Percentiles rank a stretch among this genome's conserved stretches.
These are phyloP conservation scores for Fusarium sp. DNA, from an alignment of 2,329 filamentous ascomycete genomes.

Conservation along the genomic window DNA sequence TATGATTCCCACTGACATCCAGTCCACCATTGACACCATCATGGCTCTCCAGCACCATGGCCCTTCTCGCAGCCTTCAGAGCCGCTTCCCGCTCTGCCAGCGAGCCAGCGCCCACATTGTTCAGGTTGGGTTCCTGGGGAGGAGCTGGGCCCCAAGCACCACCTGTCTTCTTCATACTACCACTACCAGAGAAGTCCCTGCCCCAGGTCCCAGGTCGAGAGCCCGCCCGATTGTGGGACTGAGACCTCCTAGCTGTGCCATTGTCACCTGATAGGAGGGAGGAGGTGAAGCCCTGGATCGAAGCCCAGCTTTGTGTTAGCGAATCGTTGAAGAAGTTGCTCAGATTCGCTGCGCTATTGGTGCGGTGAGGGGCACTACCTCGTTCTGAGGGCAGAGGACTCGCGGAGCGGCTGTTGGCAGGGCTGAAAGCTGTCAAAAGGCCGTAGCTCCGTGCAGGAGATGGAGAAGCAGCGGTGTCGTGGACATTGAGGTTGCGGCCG, in stretches of 20 bases:
- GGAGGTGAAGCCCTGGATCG: conserved; percentile 64
- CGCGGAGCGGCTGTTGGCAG: conserved; percentile 54
- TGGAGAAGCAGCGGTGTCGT: conserved; percentile 27
- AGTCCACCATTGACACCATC: conserved; percentile 68
- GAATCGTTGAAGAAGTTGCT: conserved; percentile 59
- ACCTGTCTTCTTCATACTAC: conserved; percentile 22
- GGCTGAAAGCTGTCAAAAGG: conserved; percentile 48
- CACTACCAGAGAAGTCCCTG: conserved; percentile 26
- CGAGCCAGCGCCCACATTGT: conserved; percentile 65
- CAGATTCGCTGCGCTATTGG: conserved; percentile 50
- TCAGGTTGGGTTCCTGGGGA: conserved; percentile 49
- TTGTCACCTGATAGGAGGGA: conserved; percentile 50
- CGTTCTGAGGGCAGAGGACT: conserved; percentile 61
- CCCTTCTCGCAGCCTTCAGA: conserved; percentile 65
- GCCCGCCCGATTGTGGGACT: conserved; percentile 34
- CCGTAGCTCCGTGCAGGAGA: conserved; percentile 49
- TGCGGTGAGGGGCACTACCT: conserved; percentile 43
- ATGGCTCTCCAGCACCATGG: conserved; percentile 69
- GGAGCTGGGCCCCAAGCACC: conserved; percentile 62
- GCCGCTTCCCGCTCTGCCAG: conserved; percentile 63
- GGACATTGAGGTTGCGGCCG: conserved; percentile 32
- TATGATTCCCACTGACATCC: conserved; percentile 65
- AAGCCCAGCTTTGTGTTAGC: conserved; percentile 64
- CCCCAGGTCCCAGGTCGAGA: conserved; percentile 36
- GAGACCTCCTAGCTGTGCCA: conserved; percentile 33